Evolutionary conservation across 192 early-diverging fungal genomes (phyloP).

Genomic region (Rhizoclosmatium sp.): DNA sequence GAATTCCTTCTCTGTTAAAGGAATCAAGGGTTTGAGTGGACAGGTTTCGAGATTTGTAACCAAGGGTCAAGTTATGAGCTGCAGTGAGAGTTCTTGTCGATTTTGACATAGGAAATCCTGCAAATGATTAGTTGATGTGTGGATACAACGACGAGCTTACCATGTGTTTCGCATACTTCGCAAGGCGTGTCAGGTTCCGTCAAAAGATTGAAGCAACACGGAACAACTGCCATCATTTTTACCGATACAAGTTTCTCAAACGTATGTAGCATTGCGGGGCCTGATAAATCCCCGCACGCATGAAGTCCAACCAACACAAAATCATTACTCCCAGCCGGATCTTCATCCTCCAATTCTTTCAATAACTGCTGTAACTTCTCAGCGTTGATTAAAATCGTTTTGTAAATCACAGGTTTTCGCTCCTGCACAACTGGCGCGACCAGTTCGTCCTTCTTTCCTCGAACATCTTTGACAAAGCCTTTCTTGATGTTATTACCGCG

Average conservation of each 20-base stretch:
- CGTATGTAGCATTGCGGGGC: conserved; percentile 25
- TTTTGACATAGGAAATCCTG: conserved; percentile 34
- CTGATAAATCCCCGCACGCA: conserved; percentile 38
- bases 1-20: conserved; percentile 9
- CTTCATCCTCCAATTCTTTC: background rate
- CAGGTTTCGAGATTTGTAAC: conserved; percentile 38
- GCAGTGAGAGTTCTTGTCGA: background rate
- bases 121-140: background rate
- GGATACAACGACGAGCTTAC: background rate
- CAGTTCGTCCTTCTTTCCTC: background rate
- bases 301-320: conserved; percentile 40
- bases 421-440: background rate
- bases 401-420: conserved; percentile 21
- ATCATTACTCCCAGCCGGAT: too few species aligned
- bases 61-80: conserved; percentile 15
- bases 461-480: conserved; percentile 3
- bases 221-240: conserved; percentile 30
- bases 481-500: conserved; percentile 28
- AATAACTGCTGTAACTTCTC: conserved; percentile 15
- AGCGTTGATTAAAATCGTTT: conserved; percentile 9
- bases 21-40: conserved; percentile 35
- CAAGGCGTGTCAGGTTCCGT: conserved; percentile 18
- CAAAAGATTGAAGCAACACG: conserved; percentile 40
- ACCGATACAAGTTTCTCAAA: conserved; percentile 11
- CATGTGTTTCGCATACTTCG: background rate